phyloP scores from a whole-genome alignment of 768 basidiomycete species.

The Plicaturopsis crispa region DNA sequence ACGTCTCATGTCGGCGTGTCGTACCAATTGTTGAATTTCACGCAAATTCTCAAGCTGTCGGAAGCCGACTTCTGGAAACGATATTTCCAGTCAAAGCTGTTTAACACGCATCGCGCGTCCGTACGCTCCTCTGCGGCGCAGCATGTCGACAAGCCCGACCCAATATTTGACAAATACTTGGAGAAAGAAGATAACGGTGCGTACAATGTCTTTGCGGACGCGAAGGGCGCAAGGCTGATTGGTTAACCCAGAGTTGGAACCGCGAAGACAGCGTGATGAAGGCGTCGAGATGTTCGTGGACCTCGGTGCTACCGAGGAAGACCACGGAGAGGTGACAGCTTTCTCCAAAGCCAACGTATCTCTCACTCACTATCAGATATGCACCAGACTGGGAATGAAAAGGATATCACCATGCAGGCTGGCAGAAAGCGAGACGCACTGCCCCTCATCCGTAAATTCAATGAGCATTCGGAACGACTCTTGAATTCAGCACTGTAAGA shows the following conservation, averaged over 20 bases:
- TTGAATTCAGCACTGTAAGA: constrained; percentile 71
- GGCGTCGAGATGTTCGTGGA: constrained; percentile 74
- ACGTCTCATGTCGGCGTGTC: constrained; percentile 5
- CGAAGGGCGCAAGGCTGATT: constrained; percentile 1
- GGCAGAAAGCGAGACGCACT: constrained; percentile 83
- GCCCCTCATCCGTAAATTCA: constrained; percentile 94
- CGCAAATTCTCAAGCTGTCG: constrained; percentile 46
- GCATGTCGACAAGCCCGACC: constrained; percentile 82
- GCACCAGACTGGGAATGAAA: constrained; percentile 84
- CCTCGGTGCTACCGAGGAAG: constrained; percentile 82
- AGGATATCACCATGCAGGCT: constrained; percentile 93
- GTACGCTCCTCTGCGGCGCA: constrained; percentile 81
- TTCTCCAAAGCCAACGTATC: constrained; percentile 1
- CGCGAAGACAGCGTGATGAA: constrained; percentile 58
- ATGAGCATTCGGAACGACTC: constrained; percentile 91
- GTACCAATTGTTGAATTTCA: constrained; percentile 5
- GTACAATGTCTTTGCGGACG: constrained; percentile 13
- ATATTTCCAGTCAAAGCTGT: constrained; percentile 94
- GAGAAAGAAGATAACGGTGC: constrained; percentile 92
- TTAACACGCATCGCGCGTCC: constrained; percentile 91
- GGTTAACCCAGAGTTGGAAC: constrained; percentile 56
- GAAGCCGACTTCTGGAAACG: constrained; percentile 95
- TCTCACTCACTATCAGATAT: constrained; percentile 2
- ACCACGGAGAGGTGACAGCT: constrained; percentile 74
- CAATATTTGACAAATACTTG: constrained; percentile 94